These are phyloP conservation scores for Digitaria exilis DNA, from an alignment of 202 grass and related monocot genomes.

Conservation along the genomic window DNA sequence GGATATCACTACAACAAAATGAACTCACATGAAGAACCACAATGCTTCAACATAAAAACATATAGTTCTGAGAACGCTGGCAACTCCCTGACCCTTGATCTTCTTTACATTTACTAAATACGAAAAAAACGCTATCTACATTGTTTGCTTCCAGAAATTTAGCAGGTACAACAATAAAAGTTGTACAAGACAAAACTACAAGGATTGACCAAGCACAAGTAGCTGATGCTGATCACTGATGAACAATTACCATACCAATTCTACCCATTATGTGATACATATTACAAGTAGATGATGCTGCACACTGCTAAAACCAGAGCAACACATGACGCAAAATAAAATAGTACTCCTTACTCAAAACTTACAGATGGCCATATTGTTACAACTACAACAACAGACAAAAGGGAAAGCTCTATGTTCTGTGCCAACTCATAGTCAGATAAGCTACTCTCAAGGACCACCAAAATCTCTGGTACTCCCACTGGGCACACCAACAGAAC, in stretches of 20 bases:
- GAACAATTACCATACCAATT: not conserved
- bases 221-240: not conserved
- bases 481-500: constrained; percentile 5
- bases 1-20: not conserved
- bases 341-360: not conserved
- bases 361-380: not conserved
- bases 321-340: not conserved
- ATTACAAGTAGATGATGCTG: too few relatives aligned
- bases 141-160: not conserved
- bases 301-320: not conserved
- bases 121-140: not conserved
- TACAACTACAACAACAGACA: not conserved
- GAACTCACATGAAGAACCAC: too few relatives aligned
- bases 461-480: not conserved
- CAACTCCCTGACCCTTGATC: not conserved
- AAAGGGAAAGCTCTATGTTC: not conserved
- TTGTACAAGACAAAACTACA: not conserved
- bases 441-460: constrained; percentile 21
- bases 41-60: constrained; percentile 11
- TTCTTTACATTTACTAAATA: not conserved
- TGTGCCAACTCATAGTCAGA: constrained; percentile 6
- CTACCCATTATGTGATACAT: not conserved
- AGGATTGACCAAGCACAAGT: not conserved
- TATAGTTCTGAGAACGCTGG: not conserved
- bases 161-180: not conserved